These are phyloP conservation scores for Aspergillus leporis DNA, from an alignment of 495 filamentous ascomycete genomes.

Conservation along the genomic window DNA sequence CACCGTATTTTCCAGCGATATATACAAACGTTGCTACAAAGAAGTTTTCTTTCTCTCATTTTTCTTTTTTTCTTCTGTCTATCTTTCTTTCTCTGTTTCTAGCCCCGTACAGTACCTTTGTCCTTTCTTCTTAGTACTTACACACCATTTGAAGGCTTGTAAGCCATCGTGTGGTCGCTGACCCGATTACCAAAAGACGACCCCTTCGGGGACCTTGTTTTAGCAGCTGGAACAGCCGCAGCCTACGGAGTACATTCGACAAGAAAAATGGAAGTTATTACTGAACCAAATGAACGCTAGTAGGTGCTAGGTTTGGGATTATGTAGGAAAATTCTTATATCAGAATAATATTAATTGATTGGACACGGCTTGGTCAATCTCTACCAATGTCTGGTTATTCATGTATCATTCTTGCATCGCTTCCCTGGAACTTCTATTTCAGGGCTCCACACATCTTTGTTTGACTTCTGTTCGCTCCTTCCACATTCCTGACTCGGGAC, in stretches of 20 bases:
- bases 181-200: background rate
- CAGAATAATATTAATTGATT: background rate
- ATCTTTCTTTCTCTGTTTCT: slow-evolving; percentile 4
- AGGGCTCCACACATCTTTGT: background rate
- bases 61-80: background rate
- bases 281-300: background rate
- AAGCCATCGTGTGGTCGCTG: background rate
- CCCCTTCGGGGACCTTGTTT: background rate
- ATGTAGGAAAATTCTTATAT: background rate
- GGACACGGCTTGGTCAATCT: background rate
- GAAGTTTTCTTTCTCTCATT: background rate
- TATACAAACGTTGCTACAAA: background rate
- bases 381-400: background rate
- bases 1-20: background rate
- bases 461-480: background rate
- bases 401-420: background rate
- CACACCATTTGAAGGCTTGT: background rate
- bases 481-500: background rate
- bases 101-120: background rate
- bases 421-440: slow-evolving; percentile 3
- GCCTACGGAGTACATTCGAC: background rate
- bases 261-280: background rate
- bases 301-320: background rate
- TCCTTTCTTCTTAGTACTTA: background rate
- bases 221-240: slow-evolving; percentile 6